Percentiles rank a stretch among this genome's conserved stretches.
Evolutionary conservation across 2,329 filamentous ascomycete genomes (phyloP).

Genomic region (Magnaporthales sp.): DNA sequence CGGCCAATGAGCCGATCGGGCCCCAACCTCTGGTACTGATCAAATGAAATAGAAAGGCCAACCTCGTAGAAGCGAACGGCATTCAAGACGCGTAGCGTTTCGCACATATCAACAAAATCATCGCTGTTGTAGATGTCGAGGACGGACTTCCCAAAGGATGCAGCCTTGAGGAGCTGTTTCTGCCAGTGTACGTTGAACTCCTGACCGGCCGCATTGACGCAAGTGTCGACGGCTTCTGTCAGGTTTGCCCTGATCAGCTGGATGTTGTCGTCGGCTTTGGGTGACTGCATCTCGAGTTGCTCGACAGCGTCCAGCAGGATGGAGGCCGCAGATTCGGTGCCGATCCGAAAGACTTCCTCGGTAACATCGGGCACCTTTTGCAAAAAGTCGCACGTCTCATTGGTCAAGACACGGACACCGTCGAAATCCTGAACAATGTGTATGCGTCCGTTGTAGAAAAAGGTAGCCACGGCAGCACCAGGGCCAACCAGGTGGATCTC

Average conservation of each 20-base stretch:
- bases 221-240: slow-evolving; percentile 87
- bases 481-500: slow-evolving; percentile 92
- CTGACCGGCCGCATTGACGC: slow-evolving; percentile 85
- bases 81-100: slow-evolving; percentile 85
- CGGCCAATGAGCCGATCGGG: slow-evolving; percentile 82
- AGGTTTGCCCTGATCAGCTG: slow-evolving; percentile 83
- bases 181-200: slow-evolving; percentile 91
- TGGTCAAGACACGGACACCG: slow-evolving; percentile 83
- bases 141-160: slow-evolving; percentile 95
- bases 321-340: slow-evolving; percentile 80
- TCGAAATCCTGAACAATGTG: slow-evolving; percentile 78
- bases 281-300: slow-evolving; percentile 85
- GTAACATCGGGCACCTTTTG: slow-evolving; percentile 84
- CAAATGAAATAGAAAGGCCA: slow-evolving; percentile 82
- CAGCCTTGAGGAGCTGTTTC: slow-evolving; percentile 90
- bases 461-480: slow-evolving; percentile 64
- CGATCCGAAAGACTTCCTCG: slow-evolving; percentile 81
- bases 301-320: slow-evolving; percentile 90
- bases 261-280: slow-evolving; percentile 96
- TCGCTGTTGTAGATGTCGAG: slow-evolving; percentile 96
- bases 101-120: slow-evolving; percentile 97
- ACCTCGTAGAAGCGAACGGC: slow-evolving; percentile 87
- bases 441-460: slow-evolving; percentile 85
- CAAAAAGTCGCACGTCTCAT: slow-evolving; percentile 94
- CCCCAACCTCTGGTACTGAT: slow-evolving; percentile 85